A percentile compares a stretch with the other conserved stretches of the same genome.
phyloP scores from a whole-genome alignment of 495 filamentous ascomycete genomes.

The Pseudoneurospora amorphoporcata region DNA sequence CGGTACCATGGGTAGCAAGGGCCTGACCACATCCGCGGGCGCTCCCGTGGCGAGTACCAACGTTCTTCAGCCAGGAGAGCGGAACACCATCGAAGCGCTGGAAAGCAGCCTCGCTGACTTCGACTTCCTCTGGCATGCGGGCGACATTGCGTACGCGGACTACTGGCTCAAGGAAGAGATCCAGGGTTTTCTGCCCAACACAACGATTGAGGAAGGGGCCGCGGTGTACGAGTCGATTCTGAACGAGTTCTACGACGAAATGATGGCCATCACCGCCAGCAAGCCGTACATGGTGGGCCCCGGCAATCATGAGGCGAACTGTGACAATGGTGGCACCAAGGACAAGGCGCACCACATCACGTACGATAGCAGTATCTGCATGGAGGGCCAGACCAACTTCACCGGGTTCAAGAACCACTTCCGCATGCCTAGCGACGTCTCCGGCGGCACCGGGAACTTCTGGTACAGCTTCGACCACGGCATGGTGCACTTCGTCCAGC shows the following conservation, averaged over 20 bases:
- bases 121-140: constrained; percentile 27
- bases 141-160: constrained; percentile 43
- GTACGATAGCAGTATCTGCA: constrained; percentile 25
- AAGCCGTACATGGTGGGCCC: constrained; percentile 47
- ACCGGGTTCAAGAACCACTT: constrained; percentile 43
- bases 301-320: constrained; percentile 41
- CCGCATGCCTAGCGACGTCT: constrained; percentile 37
- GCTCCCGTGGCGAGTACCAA: constrained; percentile 13
- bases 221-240: constrained; percentile 42
- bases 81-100: constrained; percentile 29
- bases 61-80: constrained; percentile 20
- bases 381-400: constrained; percentile 45
- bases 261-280: constrained; percentile 31
- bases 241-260: constrained; percentile 45
- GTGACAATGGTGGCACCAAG: constrained; percentile 21
- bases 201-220: not conserved
- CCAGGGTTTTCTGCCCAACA: constrained; percentile 23
- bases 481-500: constrained; percentile 39
- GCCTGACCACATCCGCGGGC: constrained; percentile 18
- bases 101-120: constrained; percentile 7
- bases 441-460: constrained; percentile 38
- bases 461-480: constrained; percentile 53
- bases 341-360: not conserved
- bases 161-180: constrained; percentile 40
- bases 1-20: constrained; percentile 31